Conservation (phyloP, 2,329 filamentous ascomycete species). For the Chaetomium strumarium region DNA sequence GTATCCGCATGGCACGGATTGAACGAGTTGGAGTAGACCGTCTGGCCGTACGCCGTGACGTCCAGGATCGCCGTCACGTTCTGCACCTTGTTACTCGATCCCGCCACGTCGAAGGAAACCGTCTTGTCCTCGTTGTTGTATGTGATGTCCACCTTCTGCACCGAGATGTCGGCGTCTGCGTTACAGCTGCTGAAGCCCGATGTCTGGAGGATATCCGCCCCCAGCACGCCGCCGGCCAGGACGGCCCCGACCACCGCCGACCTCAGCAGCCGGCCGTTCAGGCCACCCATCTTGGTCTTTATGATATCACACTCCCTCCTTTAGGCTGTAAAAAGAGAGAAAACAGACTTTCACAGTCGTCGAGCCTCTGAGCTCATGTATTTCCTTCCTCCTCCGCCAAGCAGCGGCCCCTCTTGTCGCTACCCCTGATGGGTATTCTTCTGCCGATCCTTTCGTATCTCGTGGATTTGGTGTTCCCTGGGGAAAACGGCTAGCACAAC, state of each 20-base stretch:
- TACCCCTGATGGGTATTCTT: no score
- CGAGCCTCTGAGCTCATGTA: not conserved
- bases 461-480: not conserved
- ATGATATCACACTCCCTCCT: not conserved
- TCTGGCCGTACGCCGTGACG: conserved; percentile 77
- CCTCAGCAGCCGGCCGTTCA: conserved; percentile 13
- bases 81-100: conserved; percentile 65
- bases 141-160: conserved; percentile 68
- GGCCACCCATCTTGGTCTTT: conserved; percentile 3
- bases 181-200: conserved; percentile 72
- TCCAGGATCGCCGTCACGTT: conserved; percentile 73
- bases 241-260: conserved; percentile 19
- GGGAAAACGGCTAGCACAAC: not conserved
- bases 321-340: not conserved
- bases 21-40: conserved; percentile 74
- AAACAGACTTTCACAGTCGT: not conserved
- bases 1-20: conserved; percentile 70
- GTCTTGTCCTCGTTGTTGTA: conserved; percentile 71
- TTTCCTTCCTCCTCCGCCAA: not conserved
- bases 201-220: conserved; percentile 69
- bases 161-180: conserved; percentile 59
- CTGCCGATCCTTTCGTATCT: not conserved
- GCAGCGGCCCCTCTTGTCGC: not conserved
- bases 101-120: conserved; percentile 76
- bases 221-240: conserved; percentile 44